Conservation (phyloP, 176 grass and related monocot species). For the Chrysopogon serrulatus region DNA sequence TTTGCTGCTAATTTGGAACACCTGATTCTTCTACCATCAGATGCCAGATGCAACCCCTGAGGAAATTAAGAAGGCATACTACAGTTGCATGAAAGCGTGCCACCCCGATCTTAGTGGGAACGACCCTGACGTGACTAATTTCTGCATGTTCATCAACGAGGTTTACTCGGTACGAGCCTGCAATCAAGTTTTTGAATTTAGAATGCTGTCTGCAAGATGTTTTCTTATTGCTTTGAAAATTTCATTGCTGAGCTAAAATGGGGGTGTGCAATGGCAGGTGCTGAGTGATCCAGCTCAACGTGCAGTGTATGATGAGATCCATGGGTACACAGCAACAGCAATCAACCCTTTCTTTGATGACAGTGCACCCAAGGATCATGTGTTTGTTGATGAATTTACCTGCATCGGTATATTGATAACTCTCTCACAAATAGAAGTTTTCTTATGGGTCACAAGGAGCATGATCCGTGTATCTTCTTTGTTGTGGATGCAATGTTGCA, state of each 20-base stretch:
- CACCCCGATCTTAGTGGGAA: slow-evolving; percentile 87
- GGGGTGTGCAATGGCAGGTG: slow-evolving; percentile 46
- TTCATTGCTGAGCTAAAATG: slow-evolving; percentile 36
- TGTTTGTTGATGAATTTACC: slow-evolving; percentile 92
- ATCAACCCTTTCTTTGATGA: slow-evolving; percentile 90
- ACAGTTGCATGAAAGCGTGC: slow-evolving; percentile 90
- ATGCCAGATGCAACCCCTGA: slow-evolving; percentile 80
- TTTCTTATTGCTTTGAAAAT: neutral
- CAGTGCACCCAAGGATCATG: slow-evolving; percentile 62
- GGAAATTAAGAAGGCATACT: slow-evolving; percentile 93
- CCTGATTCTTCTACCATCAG: slow-evolving; percentile 29
- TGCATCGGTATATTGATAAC: slow-evolving; percentile 74
- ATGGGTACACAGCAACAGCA: slow-evolving; percentile 71
- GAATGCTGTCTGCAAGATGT: neutral
- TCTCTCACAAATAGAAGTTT: neutral
- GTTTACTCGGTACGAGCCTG: slow-evolving; percentile 60
- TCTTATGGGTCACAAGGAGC: neutral
- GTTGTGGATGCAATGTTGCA: neutral
- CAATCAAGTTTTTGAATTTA: neutral
- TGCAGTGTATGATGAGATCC: slow-evolving; percentile 81
- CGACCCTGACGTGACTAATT: slow-evolving; percentile 62
- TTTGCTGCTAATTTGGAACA: neutral
- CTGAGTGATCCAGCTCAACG: slow-evolving; percentile 83
- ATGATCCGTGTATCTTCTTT: neutral
- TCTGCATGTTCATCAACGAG: slow-evolving; percentile 95